Evolutionary conservation across 768 basidiomycete species (phyloP).

Genomic region (Tricholoma sp.): DNA sequence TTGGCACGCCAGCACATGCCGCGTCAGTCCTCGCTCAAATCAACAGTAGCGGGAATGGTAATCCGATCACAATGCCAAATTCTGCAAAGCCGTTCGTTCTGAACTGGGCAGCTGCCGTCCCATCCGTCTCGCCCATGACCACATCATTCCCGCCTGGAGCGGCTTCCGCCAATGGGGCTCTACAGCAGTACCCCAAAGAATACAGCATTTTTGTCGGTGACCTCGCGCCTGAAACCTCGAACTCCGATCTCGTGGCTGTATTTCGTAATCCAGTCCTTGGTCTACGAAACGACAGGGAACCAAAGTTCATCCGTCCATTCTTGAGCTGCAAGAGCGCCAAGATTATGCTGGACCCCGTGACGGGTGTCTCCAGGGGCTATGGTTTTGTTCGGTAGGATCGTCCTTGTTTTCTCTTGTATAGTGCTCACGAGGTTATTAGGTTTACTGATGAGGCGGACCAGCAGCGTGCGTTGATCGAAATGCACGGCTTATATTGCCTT

Average conservation of each 20-base stretch:
- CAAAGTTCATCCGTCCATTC: conserved; percentile 86
- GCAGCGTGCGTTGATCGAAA: conserved; percentile 84
- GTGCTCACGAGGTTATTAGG: conserved; percentile 31
- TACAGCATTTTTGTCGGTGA: conserved; percentile 95
- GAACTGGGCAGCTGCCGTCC: conserved; percentile 60
- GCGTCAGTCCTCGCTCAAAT: conserved; percentile 68
- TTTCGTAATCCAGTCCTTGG: conserved; percentile 88
- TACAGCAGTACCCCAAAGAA: conserved; percentile 72
- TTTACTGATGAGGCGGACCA: conserved; percentile 89
- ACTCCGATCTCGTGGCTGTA: conserved; percentile 92
- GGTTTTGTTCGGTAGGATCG: conserved; percentile 78
- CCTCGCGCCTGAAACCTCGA: conserved; percentile 87
- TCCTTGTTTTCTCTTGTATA: conserved; percentile 4
- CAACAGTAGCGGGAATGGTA: conserved; percentile 36
- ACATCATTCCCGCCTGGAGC: conserved; percentile 25
- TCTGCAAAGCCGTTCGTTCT: conserved; percentile 77
- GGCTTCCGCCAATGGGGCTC: conserved; percentile 23
- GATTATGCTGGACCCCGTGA: conserved; percentile 90
- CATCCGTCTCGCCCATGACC: conserved; percentile 26
- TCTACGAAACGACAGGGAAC: conserved; percentile 79
- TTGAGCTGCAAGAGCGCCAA: conserved; percentile 92
- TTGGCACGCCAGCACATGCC: conserved; percentile 62
- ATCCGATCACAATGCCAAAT: conserved; percentile 75
- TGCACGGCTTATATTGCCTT: conserved; percentile 87
- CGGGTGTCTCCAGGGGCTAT: conserved; percentile 86